Evolutionary conservation across 2,329 filamentous ascomycete genomes (phyloP).

Genomic region (Aureobasidium sp.): DNA sequence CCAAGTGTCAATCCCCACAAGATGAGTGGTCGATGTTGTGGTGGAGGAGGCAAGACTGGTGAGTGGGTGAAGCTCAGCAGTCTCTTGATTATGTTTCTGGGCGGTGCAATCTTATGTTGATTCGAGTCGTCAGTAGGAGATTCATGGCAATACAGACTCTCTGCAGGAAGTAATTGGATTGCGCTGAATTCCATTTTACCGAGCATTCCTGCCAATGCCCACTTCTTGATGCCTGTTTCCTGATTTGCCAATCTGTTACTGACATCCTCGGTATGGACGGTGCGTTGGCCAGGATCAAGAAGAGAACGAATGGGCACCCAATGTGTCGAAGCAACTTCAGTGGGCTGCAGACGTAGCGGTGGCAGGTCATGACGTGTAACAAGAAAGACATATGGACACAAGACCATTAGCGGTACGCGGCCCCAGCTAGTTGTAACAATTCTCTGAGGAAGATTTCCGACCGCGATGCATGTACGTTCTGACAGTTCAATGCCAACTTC

Average conservation of each 20-base stretch:
- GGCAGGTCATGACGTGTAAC: conserved; percentile 51
- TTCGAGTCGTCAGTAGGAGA: conserved; percentile 23
- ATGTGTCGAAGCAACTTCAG: conserved; percentile 61
- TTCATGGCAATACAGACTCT: conserved; percentile 50
- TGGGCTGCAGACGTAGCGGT: conserved; percentile 56
- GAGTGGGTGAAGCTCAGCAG: neutral
- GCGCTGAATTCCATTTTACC: conserved; percentile 64
- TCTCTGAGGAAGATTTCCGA: conserved; percentile 59
- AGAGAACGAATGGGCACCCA: conserved; percentile 61
- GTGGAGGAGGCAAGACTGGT: conserved; percentile 22
- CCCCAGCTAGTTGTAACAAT: conserved; percentile 62
- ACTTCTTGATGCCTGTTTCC: conserved; percentile 48
- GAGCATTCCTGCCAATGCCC: conserved; percentile 50
- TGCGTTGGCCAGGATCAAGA: conserved; percentile 53
- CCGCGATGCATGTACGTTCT: conserved; percentile 34
- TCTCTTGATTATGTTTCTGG: neutral
- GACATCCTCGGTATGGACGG: conserved; percentile 57
- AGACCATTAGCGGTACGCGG: conserved; percentile 60
- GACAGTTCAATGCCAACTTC: conserved; percentile 57
- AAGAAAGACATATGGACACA: conserved; percentile 63
- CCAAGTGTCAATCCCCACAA: conserved; percentile 65
- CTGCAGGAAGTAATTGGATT: conserved; percentile 54
- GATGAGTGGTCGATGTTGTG: conserved; percentile 44
- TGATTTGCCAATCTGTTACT: conserved; percentile 54
- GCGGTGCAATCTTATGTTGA: neutral